Evolutionary conservation across 257 asterid species (phyloP).

Genomic region (Solanum tarijense): DNA sequence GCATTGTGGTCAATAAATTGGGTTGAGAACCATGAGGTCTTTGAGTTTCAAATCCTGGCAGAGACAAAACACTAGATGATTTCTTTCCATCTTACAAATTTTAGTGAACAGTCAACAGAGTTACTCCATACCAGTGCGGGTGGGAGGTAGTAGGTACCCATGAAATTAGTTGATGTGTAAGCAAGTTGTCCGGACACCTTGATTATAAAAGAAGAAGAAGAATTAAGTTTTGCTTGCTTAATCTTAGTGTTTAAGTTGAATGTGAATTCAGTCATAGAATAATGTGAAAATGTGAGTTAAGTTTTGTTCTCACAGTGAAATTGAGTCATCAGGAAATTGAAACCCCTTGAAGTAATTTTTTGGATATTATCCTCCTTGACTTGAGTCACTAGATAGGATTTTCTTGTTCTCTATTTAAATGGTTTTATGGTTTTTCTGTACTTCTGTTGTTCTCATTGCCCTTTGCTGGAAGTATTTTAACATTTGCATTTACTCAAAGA

Average conservation of each 20-base stretch:
- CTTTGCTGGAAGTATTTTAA: not conserved
- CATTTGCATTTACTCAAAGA: not conserved
- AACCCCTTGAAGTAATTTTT: not conserved
- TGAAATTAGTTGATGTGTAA: not conserved
- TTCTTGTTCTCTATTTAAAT: not conserved
- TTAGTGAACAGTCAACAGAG: not conserved
- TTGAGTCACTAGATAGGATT: not conserved
- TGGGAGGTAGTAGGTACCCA: not conserved
- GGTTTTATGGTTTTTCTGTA: not conserved
- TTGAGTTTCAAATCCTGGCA: not conserved
- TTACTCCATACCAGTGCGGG: not conserved
- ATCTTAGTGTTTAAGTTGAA: not conserved
- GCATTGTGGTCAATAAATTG: not conserved
- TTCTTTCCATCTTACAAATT: not conserved
- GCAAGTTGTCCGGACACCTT: not conserved
- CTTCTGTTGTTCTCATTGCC: not conserved
- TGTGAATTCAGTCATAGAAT: not conserved
- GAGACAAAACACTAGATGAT: not conserved
- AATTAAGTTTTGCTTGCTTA: not conserved
- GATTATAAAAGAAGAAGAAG: not conserved
- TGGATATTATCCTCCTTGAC: not conserved
- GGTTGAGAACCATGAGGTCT: not conserved
- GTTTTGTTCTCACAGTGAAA: not conserved
- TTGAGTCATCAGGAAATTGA: not conserved
- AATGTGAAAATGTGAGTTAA: not conserved